Evolutionary conservation across 176 grass and related monocot genomes (phyloP).

Genomic region (Bonia amplexicaulis): DNA sequence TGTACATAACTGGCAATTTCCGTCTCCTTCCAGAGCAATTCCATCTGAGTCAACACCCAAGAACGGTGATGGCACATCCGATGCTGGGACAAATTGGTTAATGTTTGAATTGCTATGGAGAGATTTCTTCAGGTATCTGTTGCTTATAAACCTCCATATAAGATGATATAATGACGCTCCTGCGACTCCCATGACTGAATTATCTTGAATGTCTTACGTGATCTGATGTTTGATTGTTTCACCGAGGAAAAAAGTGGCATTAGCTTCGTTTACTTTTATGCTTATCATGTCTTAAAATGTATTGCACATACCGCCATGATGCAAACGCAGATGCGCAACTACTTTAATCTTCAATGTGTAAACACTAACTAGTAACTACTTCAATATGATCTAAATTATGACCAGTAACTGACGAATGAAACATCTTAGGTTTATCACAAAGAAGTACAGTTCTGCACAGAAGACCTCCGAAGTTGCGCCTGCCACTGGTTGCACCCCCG

Average conservation of each 20-base stretch:
- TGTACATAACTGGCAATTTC: not conserved
- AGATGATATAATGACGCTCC: not conserved
- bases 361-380: not conserved
- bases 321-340: not conserved
- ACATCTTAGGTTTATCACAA: slow-evolving; percentile 74
- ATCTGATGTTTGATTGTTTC: not conserved
- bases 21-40: slow-evolving; percentile 36
- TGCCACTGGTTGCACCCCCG: slow-evolving; percentile 64
- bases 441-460: slow-evolving; percentile 77
- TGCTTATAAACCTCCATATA: not conserved
- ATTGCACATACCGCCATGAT: not conserved
- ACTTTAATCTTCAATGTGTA: not conserved
- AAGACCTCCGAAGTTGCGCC: slow-evolving; percentile 56
- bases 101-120: slow-evolving; percentile 95
- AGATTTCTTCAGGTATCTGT: slow-evolving; percentile 94
- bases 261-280: not conserved
- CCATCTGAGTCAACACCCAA: slow-evolving; percentile 39
- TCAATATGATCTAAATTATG: not conserved
- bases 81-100: slow-evolving; percentile 90
- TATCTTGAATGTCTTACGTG: not conserved
- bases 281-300: not conserved
- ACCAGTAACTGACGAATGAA: slow-evolving; percentile 12
- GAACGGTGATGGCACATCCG: slow-evolving; percentile 31
- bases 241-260: not conserved
- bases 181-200: not conserved